Percentiles rank a stretch among this genome's conserved stretches.
phyloP scores from a whole-genome alignment of 345 rosid species.

The thale cress (Arabidopsis thaliana) region DNA sequence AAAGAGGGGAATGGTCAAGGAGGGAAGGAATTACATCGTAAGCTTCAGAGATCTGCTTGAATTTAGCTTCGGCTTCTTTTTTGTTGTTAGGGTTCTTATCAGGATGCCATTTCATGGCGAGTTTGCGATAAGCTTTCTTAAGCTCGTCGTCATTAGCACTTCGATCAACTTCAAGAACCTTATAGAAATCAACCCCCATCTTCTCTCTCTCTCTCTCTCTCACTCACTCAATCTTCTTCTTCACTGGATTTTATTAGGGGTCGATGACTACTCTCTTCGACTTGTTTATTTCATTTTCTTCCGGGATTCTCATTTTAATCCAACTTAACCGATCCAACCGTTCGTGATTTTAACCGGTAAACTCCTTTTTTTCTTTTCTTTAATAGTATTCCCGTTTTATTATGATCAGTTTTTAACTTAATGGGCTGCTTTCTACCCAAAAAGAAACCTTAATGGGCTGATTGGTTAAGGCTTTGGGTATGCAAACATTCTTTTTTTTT shows the following conservation, averaged over 20 bases:
- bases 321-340: conserved; percentile 2
- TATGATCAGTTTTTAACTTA: no score
- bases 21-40: conserved; percentile 56
- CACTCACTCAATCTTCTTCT: not conserved
- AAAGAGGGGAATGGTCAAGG: not conserved
- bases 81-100: conserved; percentile 89
- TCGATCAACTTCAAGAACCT: conserved; percentile 66
- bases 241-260: conserved; percentile 13
- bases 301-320: not conserved
- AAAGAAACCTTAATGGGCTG: not conserved
- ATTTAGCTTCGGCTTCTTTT: conserved; percentile 81
- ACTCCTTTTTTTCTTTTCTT: not conserved
- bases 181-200: conserved; percentile 63
- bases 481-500: no score
- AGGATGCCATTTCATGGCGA: conserved; percentile 95
- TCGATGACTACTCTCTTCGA: not conserved
- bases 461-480: not conserved
- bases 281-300: not conserved
- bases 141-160: conserved; percentile 73
- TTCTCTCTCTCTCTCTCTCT: conserved; percentile 1
- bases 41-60: conserved; percentile 90
- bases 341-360: not conserved
- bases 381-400: no score
- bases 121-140: conserved; percentile 86
- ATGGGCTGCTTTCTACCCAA: no score